A percentile compares a stretch with the other conserved stretches of the same genome.
phyloP scores from a whole-genome alignment of 768 basidiomycete genomes.

The Amanita thiersii region DNA sequence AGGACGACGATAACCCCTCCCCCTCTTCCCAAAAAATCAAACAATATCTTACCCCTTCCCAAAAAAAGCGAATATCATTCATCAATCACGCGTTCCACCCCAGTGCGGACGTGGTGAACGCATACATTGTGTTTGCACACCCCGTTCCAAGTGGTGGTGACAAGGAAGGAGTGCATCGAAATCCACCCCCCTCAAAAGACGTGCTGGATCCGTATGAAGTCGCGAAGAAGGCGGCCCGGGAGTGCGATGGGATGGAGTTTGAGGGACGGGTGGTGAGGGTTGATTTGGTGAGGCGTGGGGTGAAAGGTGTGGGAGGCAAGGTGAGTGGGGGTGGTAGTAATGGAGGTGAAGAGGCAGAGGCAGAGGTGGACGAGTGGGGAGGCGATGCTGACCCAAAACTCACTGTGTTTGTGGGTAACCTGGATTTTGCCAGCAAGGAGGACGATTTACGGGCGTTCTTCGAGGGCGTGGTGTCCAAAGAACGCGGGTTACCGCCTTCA shows the following conservation, averaged over 20 bases:
- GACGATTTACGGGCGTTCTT: constrained; percentile 86
- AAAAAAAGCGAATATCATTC: constrained; percentile 92
- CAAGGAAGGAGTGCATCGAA: background rate
- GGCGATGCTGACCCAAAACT: constrained; percentile 60
- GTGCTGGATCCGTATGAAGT: constrained; percentile 64
- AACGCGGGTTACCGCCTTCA: constrained; percentile 51
- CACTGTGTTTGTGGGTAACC: constrained; percentile 85
- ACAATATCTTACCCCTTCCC: constrained; percentile 64
- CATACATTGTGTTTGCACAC: constrained; percentile 89
- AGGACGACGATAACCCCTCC: constrained; percentile 36
- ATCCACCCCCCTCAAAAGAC: constrained; percentile 27
- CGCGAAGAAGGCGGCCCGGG: constrained; percentile 46
- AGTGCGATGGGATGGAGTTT: constrained; percentile 65
- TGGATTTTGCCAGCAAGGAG: constrained; percentile 89
- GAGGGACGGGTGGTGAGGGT: constrained; percentile 75
- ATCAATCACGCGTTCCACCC: constrained; percentile 90
- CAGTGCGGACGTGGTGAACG: constrained; percentile 67
- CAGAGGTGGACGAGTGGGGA: constrained; percentile 15
- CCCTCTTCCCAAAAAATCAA: constrained; percentile 41
- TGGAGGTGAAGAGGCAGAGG: constrained; percentile 8
- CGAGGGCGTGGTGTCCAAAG: constrained; percentile 63
- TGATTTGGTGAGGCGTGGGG: constrained; percentile 42
- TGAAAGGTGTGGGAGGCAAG: background rate
- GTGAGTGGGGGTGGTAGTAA: constrained; percentile 14
- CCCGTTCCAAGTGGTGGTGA: constrained; percentile 26